Evolutionary conservation across 1,139 yeast species (phyloP).

Genomic region (Arxiozyma heterogenica): DNA sequence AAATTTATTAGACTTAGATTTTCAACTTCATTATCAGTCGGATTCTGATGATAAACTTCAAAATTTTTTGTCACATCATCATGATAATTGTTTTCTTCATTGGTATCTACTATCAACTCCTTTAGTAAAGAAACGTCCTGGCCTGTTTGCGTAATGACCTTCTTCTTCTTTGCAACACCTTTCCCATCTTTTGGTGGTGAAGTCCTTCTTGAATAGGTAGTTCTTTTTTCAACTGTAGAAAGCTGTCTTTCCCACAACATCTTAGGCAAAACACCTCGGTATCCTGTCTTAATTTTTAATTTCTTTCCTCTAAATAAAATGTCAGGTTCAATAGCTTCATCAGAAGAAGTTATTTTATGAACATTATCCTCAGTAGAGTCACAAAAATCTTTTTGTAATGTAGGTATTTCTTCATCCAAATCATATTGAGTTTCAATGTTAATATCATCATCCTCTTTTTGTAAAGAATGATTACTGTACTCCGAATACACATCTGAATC

Average conservation of each 20-base stretch:
- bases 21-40: slow-evolving; percentile 4
- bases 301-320: slow-evolving; percentile 25
- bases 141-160: neutral
- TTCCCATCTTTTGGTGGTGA: slow-evolving; percentile 4
- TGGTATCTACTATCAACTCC: slow-evolving; percentile 15
- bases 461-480: neutral
- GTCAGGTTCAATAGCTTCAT: slow-evolving; percentile 7
- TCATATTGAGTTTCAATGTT: neutral
- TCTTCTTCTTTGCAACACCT: slow-evolving; percentile 22
- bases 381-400: neutral
- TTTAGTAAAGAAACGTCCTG: slow-evolving; percentile 15
- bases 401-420: neutral
- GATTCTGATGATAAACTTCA: neutral
- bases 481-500: neutral
- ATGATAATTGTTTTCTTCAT: slow-evolving; percentile 3
- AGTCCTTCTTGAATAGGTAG: neutral
- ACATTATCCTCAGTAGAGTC: neutral
- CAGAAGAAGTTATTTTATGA: neutral
- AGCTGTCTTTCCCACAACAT: slow-evolving; percentile 27
- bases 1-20: neutral
- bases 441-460: neutral
- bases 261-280: slow-evolving; percentile 27
- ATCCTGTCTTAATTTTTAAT: slow-evolving; percentile 24
- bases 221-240: neutral
- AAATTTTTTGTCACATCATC: neutral